Base-by-base conservation (phyloP, 371 early-diverging fungal species). In the Basidiobolus heterosporus region DNA sequence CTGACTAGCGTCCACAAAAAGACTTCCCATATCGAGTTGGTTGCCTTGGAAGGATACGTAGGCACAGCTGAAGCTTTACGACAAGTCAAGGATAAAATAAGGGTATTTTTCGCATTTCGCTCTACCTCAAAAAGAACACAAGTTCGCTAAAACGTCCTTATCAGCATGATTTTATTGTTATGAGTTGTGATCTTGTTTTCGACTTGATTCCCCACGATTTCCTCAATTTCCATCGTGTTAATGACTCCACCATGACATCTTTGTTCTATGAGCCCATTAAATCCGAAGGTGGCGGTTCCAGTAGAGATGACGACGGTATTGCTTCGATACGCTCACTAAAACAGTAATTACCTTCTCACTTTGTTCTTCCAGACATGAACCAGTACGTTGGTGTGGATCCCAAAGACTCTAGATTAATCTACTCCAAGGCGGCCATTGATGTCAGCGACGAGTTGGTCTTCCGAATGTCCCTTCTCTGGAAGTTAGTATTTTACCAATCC, bases 11-110 rank as follows among this genome's bases (percentile, higher is more conserved):
- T 74, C 22, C 86, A 85, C 54, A 75, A 78, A 48, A 30, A 30
- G 30, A 30, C 30, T 30, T 30, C 30, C 30, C 30, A 30, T 9
- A 9, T 30, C 30, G 30, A 30, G 48, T 60, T 61, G 46, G 72
- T 82, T 14, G 70, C 69, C 30, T 66, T 77, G 1, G 76, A 76
- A 47, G 90, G 87, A 36, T 76, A 80, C 41, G 67, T 65, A 38
- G 90, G 85, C 44, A 83, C 88, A 11, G 91, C 89, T 1, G 91
- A 85, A 50, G 89, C 83, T 3, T 63, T 94, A 40, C 72, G 88
- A 57, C 60, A 65, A 44, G 65, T 87, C 46, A 76, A 76, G 51
- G 80, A 81, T 51, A 74, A 77, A 51, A 85, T 86, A 58, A 81
- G 80, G 62, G 80, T 85, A 58, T 47, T 15, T 17, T 40, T 41